These are phyloP conservation scores for Tulasnella sp. DNA, from an alignment of 768 basidiomycete species.

Conservation along the genomic window DNA sequence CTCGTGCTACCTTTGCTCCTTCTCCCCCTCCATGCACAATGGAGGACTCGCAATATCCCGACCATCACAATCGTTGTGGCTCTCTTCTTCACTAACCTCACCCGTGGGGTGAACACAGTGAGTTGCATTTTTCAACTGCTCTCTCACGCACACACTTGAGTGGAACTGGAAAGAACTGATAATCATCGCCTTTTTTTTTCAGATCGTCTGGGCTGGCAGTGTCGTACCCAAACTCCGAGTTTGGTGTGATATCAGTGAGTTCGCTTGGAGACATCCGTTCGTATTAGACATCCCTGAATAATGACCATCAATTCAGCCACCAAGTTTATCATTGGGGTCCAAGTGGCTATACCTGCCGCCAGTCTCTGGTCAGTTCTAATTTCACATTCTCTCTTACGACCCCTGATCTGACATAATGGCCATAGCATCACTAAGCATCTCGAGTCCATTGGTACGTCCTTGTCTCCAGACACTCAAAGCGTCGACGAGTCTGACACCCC, in stretches of 20 bases:
- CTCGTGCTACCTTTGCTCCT: slow-evolving; percentile 16
- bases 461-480: neutral
- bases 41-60: slow-evolving; percentile 18
- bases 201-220: slow-evolving; percentile 54
- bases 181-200: slow-evolving; percentile 25
- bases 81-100: slow-evolving; percentile 14
- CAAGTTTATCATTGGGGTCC: slow-evolving; percentile 23
- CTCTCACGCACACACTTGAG: no score
- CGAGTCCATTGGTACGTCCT: slow-evolving; percentile 15
- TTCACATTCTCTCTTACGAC: neutral
- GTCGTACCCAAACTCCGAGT: slow-evolving; percentile 36
- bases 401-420: neutral
- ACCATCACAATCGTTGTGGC: slow-evolving; percentile 24
- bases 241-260: slow-evolving; percentile 58
- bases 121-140: no score
- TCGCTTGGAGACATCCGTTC: neutral
- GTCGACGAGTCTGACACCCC: neutral
- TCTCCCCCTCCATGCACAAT: slow-evolving; percentile 24
- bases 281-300: no score
- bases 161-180: slow-evolving; percentile 28
- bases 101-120: slow-evolving; percentile 36
- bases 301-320: slow-evolving; percentile 22
- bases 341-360: slow-evolving; percentile 27
- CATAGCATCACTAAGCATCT: slow-evolving; percentile 21
- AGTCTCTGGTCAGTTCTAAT: slow-evolving; percentile 25